Evolutionary conservation across 305 asterid species (phyloP).

Genomic region (Andrographis paniculata): DNA sequence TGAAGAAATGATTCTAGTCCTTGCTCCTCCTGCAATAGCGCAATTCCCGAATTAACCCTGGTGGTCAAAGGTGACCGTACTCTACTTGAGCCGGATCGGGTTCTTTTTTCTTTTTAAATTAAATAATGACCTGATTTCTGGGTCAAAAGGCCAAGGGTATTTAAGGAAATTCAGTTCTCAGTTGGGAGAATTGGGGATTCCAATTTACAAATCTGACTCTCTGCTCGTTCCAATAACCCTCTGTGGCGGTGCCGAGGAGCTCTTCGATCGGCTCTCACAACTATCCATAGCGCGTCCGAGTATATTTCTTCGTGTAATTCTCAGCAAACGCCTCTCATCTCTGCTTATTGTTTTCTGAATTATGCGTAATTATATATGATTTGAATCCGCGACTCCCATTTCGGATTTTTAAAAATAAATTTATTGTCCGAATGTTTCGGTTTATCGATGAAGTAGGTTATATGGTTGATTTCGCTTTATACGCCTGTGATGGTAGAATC

Average conservation of each 20-base stretch:
- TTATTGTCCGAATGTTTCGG: neutral
- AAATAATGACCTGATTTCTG: neutral
- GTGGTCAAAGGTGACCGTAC: neutral
- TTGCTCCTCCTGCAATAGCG: too few species aligned
- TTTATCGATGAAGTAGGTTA: constrained; percentile 3
- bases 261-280: neutral
- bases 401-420: too few species aligned
- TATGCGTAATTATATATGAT: neutral
- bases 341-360: neutral
- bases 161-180: neutral
- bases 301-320: neutral
- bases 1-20: neutral
- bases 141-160: constrained; percentile 7
- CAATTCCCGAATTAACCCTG: neutral
- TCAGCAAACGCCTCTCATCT: neutral
- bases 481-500: neutral
- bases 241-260: neutral
- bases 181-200: neutral
- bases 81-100: neutral
- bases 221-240: neutral
- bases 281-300: neutral
- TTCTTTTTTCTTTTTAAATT: neutral
- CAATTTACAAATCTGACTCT: neutral
- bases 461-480: neutral
- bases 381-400: too few species aligned